Conservation (phyloP, 495 filamentous ascomycete genomes). For the Hypoxylon trugodes region DNA sequence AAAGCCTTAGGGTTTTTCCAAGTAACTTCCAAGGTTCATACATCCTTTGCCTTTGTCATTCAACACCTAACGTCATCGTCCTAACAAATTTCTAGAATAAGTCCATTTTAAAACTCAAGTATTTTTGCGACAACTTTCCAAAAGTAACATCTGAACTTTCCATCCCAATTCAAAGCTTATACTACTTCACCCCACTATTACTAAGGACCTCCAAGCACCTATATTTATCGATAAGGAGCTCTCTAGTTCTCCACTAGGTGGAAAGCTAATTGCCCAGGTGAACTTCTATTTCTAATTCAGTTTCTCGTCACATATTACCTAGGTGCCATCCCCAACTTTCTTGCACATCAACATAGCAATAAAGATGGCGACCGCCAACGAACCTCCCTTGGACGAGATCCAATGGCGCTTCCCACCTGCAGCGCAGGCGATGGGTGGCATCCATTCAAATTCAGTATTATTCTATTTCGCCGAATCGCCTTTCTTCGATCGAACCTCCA, state of each 20-base stretch:
- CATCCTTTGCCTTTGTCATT: too few relatives aligned
- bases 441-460: constrained; percentile 74
- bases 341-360: background rate
- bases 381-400: constrained; percentile 77
- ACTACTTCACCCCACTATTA: background rate
- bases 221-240: constrained; percentile 3
- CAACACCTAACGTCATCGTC: too few relatives aligned
- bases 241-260: too few relatives aligned
- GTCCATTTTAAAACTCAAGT: too few relatives aligned
- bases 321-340: background rate
- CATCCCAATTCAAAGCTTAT: too few relatives aligned
- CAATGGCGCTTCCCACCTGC: constrained; percentile 72
- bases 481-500: constrained; percentile 89
- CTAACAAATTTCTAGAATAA: too few relatives aligned
- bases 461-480: constrained; percentile 91
- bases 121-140: too few relatives aligned
- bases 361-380: constrained; percentile 52
- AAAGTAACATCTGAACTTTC: too few relatives aligned
- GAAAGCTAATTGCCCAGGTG: too few relatives aligned
- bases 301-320: background rate
- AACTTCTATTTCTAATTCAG: constrained; percentile 1
- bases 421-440: constrained; percentile 65
- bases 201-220: too few relatives aligned
- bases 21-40: too few relatives aligned
- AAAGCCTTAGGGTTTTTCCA: too few relatives aligned